A percentile compares a stretch with the other conserved stretches of the same genome.
Evolutionary conservation across 345 rosid genomes (phyloP).

Genomic region (Viola odorata): DNA sequence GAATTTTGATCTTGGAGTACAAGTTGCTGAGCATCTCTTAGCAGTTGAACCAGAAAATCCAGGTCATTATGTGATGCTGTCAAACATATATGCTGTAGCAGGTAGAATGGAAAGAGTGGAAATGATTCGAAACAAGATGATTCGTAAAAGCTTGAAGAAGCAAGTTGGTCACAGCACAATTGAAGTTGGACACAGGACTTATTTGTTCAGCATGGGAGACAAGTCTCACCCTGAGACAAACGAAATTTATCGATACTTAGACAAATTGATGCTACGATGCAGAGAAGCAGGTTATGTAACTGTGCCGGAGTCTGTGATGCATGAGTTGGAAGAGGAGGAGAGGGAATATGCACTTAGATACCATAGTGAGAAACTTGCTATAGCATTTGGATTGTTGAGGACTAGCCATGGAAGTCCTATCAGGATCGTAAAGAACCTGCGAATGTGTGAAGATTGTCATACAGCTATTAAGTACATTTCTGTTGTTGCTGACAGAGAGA

Average conservation of each 20-base stretch:
- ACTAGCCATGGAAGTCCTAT: constrained; percentile 36
- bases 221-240: constrained; percentile 53
- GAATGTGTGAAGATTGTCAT: constrained; percentile 85
- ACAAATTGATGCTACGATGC: constrained; percentile 59
- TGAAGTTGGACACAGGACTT: constrained; percentile 46
- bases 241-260: constrained; percentile 50
- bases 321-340: constrained; percentile 82
- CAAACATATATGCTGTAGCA: constrained; percentile 71
- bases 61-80: constrained; percentile 82
- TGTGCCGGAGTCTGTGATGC: constrained; percentile 57
- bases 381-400: constrained; percentile 62
- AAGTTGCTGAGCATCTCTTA: constrained; percentile 67
- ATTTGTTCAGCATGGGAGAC: constrained; percentile 73
- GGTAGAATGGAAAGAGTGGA: constrained; percentile 69
- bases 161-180: constrained; percentile 70
- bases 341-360: constrained; percentile 63
- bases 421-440: constrained; percentile 63
- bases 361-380: constrained; percentile 85
- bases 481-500: constrained; percentile 50
- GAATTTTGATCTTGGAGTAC: constrained; percentile 62
- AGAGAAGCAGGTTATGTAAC: constrained; percentile 61
- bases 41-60: constrained; percentile 74
- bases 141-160: constrained; percentile 48
- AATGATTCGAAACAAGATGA: constrained; percentile 59
- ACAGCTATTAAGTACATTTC: constrained; percentile 62